Conservation (phyloP, 371 early-diverging fungal genomes). For the Basidiobolus meristosporus region DNA sequence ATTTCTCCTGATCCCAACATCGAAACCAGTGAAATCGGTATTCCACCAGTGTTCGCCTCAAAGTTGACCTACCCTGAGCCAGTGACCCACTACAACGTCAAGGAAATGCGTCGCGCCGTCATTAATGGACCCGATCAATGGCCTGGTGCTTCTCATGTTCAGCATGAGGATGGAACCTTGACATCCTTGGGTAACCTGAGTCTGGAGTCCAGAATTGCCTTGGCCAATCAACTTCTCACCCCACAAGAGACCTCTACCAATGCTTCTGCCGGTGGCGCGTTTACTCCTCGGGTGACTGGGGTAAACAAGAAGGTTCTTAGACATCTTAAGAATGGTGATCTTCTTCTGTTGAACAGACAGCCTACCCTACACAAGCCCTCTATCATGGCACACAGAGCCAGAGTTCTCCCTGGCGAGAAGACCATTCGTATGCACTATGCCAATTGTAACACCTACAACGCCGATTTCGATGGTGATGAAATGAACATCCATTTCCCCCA, state of each 20-base stretch:
- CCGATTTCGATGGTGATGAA: conserved; percentile 99
- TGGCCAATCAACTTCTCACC: conserved; percentile 90
- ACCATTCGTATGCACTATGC: conserved; percentile 99
- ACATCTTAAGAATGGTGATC: conserved; percentile 94
- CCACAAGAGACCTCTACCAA: conserved; percentile 39
- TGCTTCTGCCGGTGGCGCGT: conserved; percentile 21
- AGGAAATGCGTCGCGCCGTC: conserved; percentile 83
- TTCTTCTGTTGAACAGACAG: conserved; percentile 97
- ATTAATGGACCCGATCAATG: conserved; percentile 94
- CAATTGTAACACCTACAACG: conserved; percentile 93
- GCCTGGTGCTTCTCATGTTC: conserved; percentile 95
- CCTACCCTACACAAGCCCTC: conserved; percentile 99
- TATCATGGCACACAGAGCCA: conserved; percentile 98
- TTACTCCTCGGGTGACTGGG: conserved; percentile 33
- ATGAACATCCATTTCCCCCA: conserved; percentile 99
- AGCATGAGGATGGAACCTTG: conserved; percentile 85
- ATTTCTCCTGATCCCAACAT: conserved; percentile 99
- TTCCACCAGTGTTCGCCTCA: conserved; percentile 93
- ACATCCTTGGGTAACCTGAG: conserved; percentile 58
- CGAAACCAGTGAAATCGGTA: conserved; percentile 97
- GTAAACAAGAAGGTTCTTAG: conserved; percentile 93
- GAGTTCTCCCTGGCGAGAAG: conserved; percentile 92
- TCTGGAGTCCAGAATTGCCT: conserved; percentile 77
- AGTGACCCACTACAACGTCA: conserved; percentile 89
- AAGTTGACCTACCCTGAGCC: conserved; percentile 97